These are phyloP conservation scores for Chaetomiaceae sp. DNA, from an alignment of 2,329 filamentous ascomycete genomes.

Conservation along the genomic window DNA sequence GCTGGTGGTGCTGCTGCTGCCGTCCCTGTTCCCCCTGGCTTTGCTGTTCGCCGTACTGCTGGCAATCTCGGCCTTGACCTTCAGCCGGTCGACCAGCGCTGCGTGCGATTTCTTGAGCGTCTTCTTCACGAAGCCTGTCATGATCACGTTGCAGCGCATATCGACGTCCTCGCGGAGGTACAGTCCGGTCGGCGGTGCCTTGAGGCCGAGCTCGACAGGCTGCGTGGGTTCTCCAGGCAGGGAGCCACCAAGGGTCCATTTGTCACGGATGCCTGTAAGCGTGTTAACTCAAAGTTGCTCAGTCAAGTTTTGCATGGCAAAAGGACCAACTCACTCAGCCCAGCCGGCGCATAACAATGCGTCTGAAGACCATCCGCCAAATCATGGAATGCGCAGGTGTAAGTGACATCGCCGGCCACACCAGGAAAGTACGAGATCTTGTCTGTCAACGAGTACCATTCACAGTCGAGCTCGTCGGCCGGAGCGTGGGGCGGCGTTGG, in stretches of 20 bases:
- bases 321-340: slow-evolving; percentile 42
- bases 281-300: too few relatives aligned
- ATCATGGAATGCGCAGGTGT: slow-evolving; percentile 77
- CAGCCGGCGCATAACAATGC: slow-evolving; percentile 77
- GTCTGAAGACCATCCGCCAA: slow-evolving; percentile 69
- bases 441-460: slow-evolving; percentile 78
- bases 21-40: background rate
- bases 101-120: slow-evolving; percentile 74
- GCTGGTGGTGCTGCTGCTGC: slow-evolving; percentile 1
- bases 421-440: slow-evolving; percentile 70
- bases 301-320: too few relatives aligned
- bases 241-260: slow-evolving; percentile 71
- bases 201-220: slow-evolving; percentile 60
- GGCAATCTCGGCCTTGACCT: slow-evolving; percentile 43
- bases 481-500: slow-evolving; percentile 61
- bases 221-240: slow-evolving; percentile 65
- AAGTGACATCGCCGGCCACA: slow-evolving; percentile 63
- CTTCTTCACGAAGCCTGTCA: slow-evolving; percentile 73
- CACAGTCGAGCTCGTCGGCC: slow-evolving; percentile 64
- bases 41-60: background rate
- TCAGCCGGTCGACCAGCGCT: slow-evolving; percentile 61
- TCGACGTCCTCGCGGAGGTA: slow-evolving; percentile 84
- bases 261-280: slow-evolving; percentile 52
- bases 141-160: slow-evolving; percentile 72
- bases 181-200: slow-evolving; percentile 61